phyloP scores from a whole-genome alignment of 2,329 filamentous ascomycete species.

The Zymoseptoria passerinii region DNA sequence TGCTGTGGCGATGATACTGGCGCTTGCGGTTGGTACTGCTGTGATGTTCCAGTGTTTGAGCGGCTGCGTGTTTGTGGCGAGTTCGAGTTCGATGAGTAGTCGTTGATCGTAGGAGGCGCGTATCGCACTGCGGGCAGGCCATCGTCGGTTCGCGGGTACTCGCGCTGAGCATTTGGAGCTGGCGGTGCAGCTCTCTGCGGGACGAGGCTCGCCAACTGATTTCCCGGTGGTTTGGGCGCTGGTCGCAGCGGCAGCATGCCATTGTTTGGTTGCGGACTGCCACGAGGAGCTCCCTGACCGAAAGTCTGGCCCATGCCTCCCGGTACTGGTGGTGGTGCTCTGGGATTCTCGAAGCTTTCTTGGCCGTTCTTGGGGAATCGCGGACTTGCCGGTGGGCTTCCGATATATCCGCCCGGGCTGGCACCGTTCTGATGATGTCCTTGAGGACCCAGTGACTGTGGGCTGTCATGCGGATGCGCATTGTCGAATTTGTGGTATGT shows the following conservation, averaged over 20 bases:
- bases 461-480: slow-evolving; percentile 53
- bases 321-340: slow-evolving; percentile 84
- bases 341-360: slow-evolving; percentile 94
- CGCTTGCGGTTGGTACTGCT: slow-evolving; percentile 41
- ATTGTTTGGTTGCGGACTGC: slow-evolving; percentile 30
- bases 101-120: slow-evolving; percentile 34
- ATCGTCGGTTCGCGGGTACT: slow-evolving; percentile 25
- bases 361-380: slow-evolving; percentile 82
- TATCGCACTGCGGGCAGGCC: slow-evolving; percentile 37
- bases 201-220: slow-evolving; percentile 35
- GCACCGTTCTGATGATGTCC: slow-evolving; percentile 19
- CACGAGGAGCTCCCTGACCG: slow-evolving; percentile 32
- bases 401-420: slow-evolving; percentile 48
- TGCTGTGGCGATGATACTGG: slow-evolving; percentile 37
- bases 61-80: slow-evolving; percentile 34
- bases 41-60: slow-evolving; percentile 38
- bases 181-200: slow-evolving; percentile 34
- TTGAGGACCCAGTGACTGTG: slow-evolving; percentile 27
- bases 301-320: slow-evolving; percentile 32
- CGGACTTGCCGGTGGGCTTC: slow-evolving; percentile 74
- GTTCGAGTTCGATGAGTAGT: slow-evolving; percentile 27
- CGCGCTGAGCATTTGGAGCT: slow-evolving; percentile 40
- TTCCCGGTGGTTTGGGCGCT: slow-evolving; percentile 75
- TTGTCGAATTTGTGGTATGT: slow-evolving; percentile 96
- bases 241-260: slow-evolving; percentile 68